Evolutionary conservation across 768 basidiomycete genomes (phyloP).

Genomic region (Leccinum pellstonianum): DNA sequence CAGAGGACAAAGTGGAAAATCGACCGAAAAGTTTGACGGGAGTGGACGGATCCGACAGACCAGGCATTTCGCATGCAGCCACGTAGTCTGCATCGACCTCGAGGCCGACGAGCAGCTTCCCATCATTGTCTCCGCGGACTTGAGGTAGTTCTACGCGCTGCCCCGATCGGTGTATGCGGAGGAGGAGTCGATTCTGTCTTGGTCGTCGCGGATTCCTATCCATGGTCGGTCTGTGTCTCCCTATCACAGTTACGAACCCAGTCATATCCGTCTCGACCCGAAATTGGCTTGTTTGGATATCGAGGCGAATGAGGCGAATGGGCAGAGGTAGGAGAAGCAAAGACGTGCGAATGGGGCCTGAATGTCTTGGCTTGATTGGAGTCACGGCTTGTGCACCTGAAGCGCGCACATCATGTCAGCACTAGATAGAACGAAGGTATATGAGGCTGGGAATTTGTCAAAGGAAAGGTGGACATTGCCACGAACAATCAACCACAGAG

Average conservation of each 20-base stretch:
- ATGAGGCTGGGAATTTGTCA: neutral
- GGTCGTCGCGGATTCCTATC: slow-evolving; percentile 28
- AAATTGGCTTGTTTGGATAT: slow-evolving; percentile 2
- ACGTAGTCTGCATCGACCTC: slow-evolving; percentile 7
- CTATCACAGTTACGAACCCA: slow-evolving; percentile 18
- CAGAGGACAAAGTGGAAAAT: slow-evolving; percentile 6
- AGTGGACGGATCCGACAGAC: slow-evolving; percentile 15
- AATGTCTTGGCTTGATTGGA: slow-evolving; percentile 5
- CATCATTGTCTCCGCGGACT: slow-evolving; percentile 18
- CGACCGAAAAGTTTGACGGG: slow-evolving; percentile 17
- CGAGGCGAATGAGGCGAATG: slow-evolving; percentile 2
- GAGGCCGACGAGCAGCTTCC: slow-evolving; percentile 1
- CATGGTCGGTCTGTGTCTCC: slow-evolving; percentile 25
- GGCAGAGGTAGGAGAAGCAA: slow-evolving; percentile 1
- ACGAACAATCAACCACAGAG: slow-evolving; percentile 1
- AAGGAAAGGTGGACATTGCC: neutral
- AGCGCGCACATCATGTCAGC: slow-evolving; percentile 8
- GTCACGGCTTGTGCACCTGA: slow-evolving; percentile 17
- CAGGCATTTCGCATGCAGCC: neutral
- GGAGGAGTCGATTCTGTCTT: slow-evolving; percentile 29
- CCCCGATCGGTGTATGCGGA: slow-evolving; percentile 26
- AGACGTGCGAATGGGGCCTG: slow-evolving; percentile 5
- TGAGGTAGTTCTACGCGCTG: slow-evolving; percentile 5
- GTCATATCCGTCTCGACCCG: slow-evolving; percentile 6
- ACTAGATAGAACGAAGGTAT: neutral